Base-by-base conservation (phyloP, 257 asterid species). In the Solanum chmielewskii region DNA sequence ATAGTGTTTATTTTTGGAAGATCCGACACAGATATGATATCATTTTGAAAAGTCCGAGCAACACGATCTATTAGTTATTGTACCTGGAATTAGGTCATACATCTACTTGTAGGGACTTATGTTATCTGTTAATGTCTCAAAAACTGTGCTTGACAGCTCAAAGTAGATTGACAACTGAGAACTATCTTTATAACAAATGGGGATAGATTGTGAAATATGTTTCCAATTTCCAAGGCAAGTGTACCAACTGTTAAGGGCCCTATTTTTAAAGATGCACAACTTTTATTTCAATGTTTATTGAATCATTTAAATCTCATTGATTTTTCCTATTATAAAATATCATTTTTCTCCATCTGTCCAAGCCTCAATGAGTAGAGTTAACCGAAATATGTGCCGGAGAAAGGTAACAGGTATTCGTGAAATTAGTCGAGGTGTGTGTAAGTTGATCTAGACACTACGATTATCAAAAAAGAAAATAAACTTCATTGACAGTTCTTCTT, bases 91-190 rank as follows among this genome's bases (percentile, higher is more conserved):
- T 39, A 64, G 37, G 73, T 42, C 62, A 84, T 66, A 33, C 87
- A 66, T 27, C 31, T 39, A 64, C 42, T 25, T 84, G 78, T 64
- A 62, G 86, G 87, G 87, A 25, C 37, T 84, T 11, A 9, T 62
- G 62, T 10, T 84, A 70, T 84, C 78, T 64, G 66, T 47, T 47
- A 80, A 47, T 47, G 85, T 49, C 85, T 84, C 80, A 84, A 41
- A 84, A 29, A 84, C 75, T 66, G 87, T 64, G 87, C 27, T 84
- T 39, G 80, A 41, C 87, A 84, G 87, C 87, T 84, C 73, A 84
- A 84, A 66, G 27, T 84, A 84, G 78, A 41, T 66, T 66, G 87
- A 66, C 87, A 39, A 66, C 25, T 66, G 78, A 84, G 64, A 62
- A 44, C 62, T 44, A 62, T 64, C 77, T 84, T 39, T 62, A 83